These are phyloP conservation scores for Prunus yedoensis DNA, from an alignment of 331 rosid species.

Conservation along the genomic window DNA sequence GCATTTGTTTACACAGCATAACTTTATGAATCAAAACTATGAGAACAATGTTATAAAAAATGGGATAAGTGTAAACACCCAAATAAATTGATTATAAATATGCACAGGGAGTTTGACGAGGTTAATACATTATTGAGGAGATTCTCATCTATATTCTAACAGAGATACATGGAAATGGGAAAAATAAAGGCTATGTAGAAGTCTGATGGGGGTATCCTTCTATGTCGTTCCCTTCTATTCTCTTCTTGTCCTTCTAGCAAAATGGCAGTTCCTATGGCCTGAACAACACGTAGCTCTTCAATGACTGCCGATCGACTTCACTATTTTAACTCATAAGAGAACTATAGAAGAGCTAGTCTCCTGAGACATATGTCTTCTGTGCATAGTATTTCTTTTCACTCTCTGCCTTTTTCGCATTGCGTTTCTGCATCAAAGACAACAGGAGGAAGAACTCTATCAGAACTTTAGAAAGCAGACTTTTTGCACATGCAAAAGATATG, in stretches of 20 bases:
- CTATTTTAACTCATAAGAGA: background rate
- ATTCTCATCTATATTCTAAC: conserved; percentile 3
- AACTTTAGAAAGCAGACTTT: background rate
- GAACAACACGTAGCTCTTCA: conserved; percentile 1
- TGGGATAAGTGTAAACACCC: background rate
- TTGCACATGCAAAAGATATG: background rate
- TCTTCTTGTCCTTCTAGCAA: conserved; percentile 19
- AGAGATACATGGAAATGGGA: background rate
- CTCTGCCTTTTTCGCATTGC: conserved; percentile 74
- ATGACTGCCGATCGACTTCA: background rate
- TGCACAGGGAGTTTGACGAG: conserved; percentile 8
- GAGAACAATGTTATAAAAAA: background rate
- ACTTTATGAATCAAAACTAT: background rate
- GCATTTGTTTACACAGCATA: background rate
- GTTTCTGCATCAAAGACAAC: conserved; percentile 58
- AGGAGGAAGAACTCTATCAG: background rate
- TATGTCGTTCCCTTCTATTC: conserved; percentile 16
- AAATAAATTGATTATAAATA: conserved; percentile 8
- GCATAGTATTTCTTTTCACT: conserved; percentile 90
- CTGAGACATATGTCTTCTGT: conserved; percentile 68
- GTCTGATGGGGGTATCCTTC: conserved; percentile 31
- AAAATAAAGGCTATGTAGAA: conserved; percentile 3
- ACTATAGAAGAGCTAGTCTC: conserved; percentile 54
- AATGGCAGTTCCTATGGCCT: background rate
- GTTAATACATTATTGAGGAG: background rate